Evolutionary conservation across 192 early-diverging fungal species (phyloP).

Genomic region (Coemansia reversa): DNA sequence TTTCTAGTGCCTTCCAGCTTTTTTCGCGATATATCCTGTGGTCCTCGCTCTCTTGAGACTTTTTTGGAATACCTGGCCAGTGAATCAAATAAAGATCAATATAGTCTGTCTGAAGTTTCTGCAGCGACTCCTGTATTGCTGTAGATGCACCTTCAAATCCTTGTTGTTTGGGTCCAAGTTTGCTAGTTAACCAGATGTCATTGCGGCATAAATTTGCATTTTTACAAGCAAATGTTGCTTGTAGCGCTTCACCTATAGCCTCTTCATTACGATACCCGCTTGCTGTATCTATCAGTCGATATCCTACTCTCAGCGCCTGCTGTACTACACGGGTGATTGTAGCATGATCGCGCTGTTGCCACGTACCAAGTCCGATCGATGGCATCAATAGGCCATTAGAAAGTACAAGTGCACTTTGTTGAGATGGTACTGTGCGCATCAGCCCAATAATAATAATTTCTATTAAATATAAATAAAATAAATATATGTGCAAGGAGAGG

Average conservation of each 20-base stretch:
- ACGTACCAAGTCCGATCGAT: conserved; percentile 35
- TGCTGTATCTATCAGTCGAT: conserved; percentile 59
- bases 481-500: no score
- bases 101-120: conserved; percentile 63
- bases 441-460: conserved; percentile 42
- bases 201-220: conserved; percentile 53
- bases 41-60: conserved; percentile 29
- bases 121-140: conserved; percentile 59
- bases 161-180: conserved; percentile 70
- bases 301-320: conserved; percentile 23
- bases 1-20: conserved; percentile 66
- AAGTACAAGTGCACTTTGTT: conserved; percentile 3
- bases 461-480: conserved; percentile 51
- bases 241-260: conserved; percentile 56
- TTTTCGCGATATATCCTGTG: conserved; percentile 56
- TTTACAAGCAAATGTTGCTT: conserved; percentile 49
- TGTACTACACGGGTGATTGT: conserved; percentile 23
- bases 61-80: conserved; percentile 65
- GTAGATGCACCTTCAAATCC: conserved; percentile 60
- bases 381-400: conserved; percentile 38
- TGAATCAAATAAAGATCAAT: conserved; percentile 76
- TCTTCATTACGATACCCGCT: conserved; percentile 67
- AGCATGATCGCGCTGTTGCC: conserved; percentile 35
- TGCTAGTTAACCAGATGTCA: conserved; percentile 71
- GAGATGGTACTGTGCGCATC: conserved; percentile 61